Conservation (phyloP, 768 basidiomycete genomes). For the Saitozyma podzolica region DNA sequence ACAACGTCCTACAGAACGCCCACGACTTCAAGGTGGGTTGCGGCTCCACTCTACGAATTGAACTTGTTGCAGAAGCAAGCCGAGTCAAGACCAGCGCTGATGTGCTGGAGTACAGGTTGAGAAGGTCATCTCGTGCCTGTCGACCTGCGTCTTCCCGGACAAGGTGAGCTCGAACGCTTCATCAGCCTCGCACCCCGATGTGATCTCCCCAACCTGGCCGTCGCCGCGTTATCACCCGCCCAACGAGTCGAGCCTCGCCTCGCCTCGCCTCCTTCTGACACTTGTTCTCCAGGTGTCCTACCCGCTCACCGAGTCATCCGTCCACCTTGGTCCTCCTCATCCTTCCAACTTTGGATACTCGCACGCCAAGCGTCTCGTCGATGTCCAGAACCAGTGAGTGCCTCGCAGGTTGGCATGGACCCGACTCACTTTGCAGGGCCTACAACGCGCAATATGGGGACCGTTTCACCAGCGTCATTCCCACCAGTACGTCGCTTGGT, state of each 20-base stretch:
- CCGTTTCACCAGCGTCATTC: slow-evolving; percentile 95
- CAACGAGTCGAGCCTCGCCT: not conserved
- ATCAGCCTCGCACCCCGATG: no score
- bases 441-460: slow-evolving; percentile 94
- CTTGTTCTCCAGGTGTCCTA: slow-evolving; percentile 63
- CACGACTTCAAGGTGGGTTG: slow-evolving; percentile 58
- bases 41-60: no score
- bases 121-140: slow-evolving; percentile 92
- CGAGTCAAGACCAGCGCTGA: no score
- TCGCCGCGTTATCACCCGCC: no score
- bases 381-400: slow-evolving; percentile 74
- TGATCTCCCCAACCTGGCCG: no score
- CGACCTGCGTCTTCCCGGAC: slow-evolving; percentile 96
- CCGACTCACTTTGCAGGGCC: slow-evolving; percentile 53
- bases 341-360: slow-evolving; percentile 95
- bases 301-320: slow-evolving; percentile 87
- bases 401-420: no score
- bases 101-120: slow-evolving; percentile 48
- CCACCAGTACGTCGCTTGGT: slow-evolving; percentile 60
- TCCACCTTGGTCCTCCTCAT: slow-evolving; percentile 90
- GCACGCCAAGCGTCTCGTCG: slow-evolving; percentile 92
- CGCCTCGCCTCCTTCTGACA: slow-evolving; percentile 3
- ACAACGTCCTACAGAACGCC: slow-evolving; percentile 80
- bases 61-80: no score
- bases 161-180: slow-evolving; percentile 53